These are phyloP conservation scores for Leccinum variicolor DNA, from an alignment of 768 basidiomycete genomes.

Conservation along the genomic window DNA sequence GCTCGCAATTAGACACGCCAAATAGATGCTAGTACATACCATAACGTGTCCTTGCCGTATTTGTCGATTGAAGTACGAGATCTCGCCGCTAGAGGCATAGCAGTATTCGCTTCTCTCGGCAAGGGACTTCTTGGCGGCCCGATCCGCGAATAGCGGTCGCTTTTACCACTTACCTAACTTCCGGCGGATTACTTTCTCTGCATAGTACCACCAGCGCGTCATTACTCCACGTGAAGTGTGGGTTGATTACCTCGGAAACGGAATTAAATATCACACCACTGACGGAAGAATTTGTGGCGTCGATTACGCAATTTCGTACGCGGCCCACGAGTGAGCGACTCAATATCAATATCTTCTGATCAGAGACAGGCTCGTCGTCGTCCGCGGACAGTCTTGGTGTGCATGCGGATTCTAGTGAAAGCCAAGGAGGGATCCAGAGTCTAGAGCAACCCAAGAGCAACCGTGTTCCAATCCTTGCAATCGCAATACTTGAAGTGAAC, in stretches of 20 bases:
- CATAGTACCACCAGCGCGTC: background rate
- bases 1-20: conserved; percentile 6
- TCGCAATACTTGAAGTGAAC: conserved; percentile 1
- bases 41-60: conserved; percentile 1
- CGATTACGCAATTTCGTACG: background rate
- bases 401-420: background rate
- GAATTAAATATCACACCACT: conserved; percentile 12
- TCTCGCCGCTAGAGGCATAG: background rate
- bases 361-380: background rate
- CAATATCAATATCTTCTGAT: background rate
- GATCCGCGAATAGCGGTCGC: conserved; percentile 9
- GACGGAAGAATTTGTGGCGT: background rate
- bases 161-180: background rate
- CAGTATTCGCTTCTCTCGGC: background rate
- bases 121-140: conserved; percentile 16
- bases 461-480: background rate
- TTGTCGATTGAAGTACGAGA: conserved; percentile 7
- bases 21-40: background rate
- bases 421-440: conserved; percentile 10
- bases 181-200: background rate
- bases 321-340: background rate
- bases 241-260: background rate
- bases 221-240: background rate
- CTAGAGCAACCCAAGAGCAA: conserved; percentile 2
- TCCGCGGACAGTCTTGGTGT: conserved; percentile 8